These are phyloP conservation scores for Trichoderma guizhouense DNA, from an alignment of 2,329 filamentous ascomycete species.

Conservation along the genomic window DNA sequence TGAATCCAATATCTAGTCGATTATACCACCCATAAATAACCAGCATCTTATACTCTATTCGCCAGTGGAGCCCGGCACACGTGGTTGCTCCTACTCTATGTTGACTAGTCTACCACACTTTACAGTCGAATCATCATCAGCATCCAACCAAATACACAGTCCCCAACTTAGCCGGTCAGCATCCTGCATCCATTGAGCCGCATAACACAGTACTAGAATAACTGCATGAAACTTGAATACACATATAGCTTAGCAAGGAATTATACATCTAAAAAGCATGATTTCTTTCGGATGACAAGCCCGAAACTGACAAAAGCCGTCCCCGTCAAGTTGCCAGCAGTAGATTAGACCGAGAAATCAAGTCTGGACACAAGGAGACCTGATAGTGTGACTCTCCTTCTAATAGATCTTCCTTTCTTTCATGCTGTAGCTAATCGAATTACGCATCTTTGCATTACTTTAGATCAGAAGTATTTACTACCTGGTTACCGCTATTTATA, in stretches of 20 bases:
- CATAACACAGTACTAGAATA: background rate
- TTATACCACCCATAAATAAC: background rate
- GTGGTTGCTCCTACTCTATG: background rate
- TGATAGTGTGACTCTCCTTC: background rate
- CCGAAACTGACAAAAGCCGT: background rate
- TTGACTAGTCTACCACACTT: background rate
- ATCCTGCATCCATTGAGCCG: background rate
- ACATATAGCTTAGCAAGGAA: background rate
- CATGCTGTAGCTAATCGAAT: background rate
- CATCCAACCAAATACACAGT: background rate
- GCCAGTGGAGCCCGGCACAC: background rate
- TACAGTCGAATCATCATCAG: background rate
- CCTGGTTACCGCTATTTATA: background rate
- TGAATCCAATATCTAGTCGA: background rate
- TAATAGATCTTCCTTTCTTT: background rate
- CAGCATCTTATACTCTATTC: background rate
- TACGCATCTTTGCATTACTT: background rate
- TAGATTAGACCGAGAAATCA: background rate
- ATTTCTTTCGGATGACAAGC: background rate
- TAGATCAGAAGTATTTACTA: background rate
- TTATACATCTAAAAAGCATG: background rate
- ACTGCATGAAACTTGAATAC: background rate
- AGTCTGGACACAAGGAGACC: background rate
- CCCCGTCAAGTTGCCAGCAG: background rate
- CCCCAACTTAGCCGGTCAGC: background rate